phyloP scores from a whole-genome alignment of 257 asterid genomes.

The Penstemon eatonii region DNA sequence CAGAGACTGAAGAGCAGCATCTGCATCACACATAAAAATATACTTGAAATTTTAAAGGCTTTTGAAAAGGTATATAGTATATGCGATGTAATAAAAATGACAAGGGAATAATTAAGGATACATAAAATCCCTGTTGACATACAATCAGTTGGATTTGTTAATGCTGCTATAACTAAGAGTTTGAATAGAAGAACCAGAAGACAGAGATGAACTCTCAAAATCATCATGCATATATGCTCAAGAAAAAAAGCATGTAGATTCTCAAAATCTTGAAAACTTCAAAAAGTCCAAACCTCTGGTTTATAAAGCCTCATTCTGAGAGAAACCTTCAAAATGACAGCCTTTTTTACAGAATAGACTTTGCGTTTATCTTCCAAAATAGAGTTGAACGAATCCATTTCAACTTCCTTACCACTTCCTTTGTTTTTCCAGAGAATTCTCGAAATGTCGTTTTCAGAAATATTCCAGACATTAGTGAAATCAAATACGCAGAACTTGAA shows the following conservation, averaged over 20 bases:
- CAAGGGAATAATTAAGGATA: not conserved
- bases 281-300: not conserved
- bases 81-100: not conserved
- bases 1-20: conserved; percentile 45
- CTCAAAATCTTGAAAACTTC: conserved; percentile 10
- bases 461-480: too few relatives aligned
- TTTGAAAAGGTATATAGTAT: too few relatives aligned
- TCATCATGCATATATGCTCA: conserved; percentile 29
- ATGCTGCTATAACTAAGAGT: conserved; percentile 42
- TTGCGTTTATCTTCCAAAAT: too few relatives aligned
- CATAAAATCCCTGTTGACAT: conserved; percentile 31
- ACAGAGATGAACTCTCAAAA: conserved; percentile 36
- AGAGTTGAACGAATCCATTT: conserved; percentile 14
- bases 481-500: too few relatives aligned
- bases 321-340: conserved; percentile 8
- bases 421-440: conserved; percentile 16
- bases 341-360: not conserved
- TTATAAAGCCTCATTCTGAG: not conserved
- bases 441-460: too few relatives aligned
- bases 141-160: conserved; percentile 58
- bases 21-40: conserved; percentile 42
- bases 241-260: conserved; percentile 21
- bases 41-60: not conserved
- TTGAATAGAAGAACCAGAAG: conserved; percentile 43
- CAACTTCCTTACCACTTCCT: conserved; percentile 17